These are phyloP conservation scores for Pyricularia sp. DNA, from an alignment of 2,329 filamentous ascomycete genomes.

Conservation along the genomic window DNA sequence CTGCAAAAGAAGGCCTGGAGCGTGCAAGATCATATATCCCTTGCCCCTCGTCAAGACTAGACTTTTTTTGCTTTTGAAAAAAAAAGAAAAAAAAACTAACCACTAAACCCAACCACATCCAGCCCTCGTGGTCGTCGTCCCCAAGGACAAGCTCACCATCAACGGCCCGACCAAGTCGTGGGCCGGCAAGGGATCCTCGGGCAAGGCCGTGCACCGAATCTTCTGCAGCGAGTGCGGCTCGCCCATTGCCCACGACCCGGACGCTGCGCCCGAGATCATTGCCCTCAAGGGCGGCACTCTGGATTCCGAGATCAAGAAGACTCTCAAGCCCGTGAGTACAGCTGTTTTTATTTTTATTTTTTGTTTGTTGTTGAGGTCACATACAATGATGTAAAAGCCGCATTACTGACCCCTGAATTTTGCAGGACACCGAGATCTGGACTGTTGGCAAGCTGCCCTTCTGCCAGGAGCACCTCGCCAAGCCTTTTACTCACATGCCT, in stretches of 20 bases:
- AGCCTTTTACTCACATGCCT: slow-evolving; percentile 53
- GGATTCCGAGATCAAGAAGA: slow-evolving; percentile 52
- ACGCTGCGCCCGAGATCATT: slow-evolving; percentile 57
- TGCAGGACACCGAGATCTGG: slow-evolving; percentile 57
- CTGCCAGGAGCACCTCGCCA: slow-evolving; percentile 50
- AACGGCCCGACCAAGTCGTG: slow-evolving; percentile 53
- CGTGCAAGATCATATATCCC: background rate
- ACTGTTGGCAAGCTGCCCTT: slow-evolving; percentile 56
- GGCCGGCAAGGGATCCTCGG: slow-evolving; percentile 45
- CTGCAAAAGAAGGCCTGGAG: background rate
- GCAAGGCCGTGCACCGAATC: slow-evolving; percentile 51
- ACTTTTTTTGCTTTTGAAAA: background rate
- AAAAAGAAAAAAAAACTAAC: background rate
- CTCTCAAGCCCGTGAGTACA: slow-evolving; percentile 44
- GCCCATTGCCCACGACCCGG: slow-evolving; percentile 57
- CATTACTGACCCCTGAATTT: background rate
- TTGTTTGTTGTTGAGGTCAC: background rate
- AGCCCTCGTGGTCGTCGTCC: slow-evolving; percentile 54
- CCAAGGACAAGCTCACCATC: slow-evolving; percentile 51
- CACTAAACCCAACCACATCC: background rate
- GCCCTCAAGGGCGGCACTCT: slow-evolving; percentile 56
- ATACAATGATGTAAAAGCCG: background rate
- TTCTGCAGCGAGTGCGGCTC: slow-evolving; percentile 59
- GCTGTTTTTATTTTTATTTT: background rate
- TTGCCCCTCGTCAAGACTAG: background rate